Base-by-base conservation (phyloP, 2,329 filamentous ascomycete species). In the Epichloe bromicola region DNA sequence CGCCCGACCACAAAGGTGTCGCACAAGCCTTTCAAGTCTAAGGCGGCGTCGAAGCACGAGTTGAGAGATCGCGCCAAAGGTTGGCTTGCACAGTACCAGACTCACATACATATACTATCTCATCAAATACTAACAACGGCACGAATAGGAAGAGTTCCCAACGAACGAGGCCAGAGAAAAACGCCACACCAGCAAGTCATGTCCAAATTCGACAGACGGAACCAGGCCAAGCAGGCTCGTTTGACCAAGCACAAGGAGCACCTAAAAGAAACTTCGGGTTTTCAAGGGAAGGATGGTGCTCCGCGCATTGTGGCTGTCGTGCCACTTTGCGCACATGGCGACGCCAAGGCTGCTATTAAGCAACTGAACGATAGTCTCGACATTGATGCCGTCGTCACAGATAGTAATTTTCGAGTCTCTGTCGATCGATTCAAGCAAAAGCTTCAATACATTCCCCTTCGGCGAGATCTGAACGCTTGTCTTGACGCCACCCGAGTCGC, bases 401-500 rank as follows among this genome's bases (percentile, higher is more conserved):
- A 79, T 39, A 74, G 77, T 54, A 78, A 75, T 49, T 74, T 80
- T 50, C 80, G 80, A 51, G 82, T 89, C 30, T 74, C 82, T 7
- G 75, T 97, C 60, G 89, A 95, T 55, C 80, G 93, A 34, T 98
- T 97, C 74, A 95, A 95, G 73, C 91, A 97, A 65, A 95, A 86
- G 62, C 67, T 98, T 12, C 85, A 94, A 67, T 98, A 95, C 64
- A 67, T 96, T 8, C 80, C 87, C 0, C 73, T 85, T 0, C 79
- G 81, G 59, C 76, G 84, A 51, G 85, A 95, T 56, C 68, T 97
- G 15, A 74, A 86, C 19, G 79, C 82, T 37, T 87, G 86, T 50
- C 69, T 97, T 52, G 90, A 98, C 67, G 88, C 88, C 39, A 89
- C 88, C 55, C 81, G 88, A 51, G 78, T 88, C 17, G 90, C 93